These are phyloP conservation scores for Apophysomyces variabilis DNA, from an alignment of 371 early-diverging fungal genomes.

Conservation along the genomic window DNA sequence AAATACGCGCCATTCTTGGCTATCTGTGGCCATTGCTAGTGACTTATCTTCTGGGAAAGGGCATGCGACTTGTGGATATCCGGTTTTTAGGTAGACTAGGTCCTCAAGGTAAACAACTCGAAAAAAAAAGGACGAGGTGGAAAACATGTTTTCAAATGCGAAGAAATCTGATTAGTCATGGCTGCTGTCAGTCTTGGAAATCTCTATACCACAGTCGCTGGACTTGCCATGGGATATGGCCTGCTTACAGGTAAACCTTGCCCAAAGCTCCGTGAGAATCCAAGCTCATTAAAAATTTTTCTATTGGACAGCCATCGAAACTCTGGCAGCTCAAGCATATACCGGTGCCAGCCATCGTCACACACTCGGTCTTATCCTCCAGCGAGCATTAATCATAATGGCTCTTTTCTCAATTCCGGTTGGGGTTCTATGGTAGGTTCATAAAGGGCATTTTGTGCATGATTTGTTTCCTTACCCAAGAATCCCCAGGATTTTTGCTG, in stretches of 20 bases:
- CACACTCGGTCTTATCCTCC: constrained; percentile 44
- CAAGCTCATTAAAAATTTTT: background rate
- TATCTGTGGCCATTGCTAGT: constrained; percentile 35
- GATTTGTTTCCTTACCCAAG: too few relatives aligned
- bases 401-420: constrained; percentile 29
- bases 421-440: constrained; percentile 30
- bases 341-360: constrained; percentile 40
- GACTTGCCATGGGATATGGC: constrained; percentile 43
- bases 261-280: background rate
- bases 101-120: constrained; percentile 25
- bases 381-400: constrained; percentile 39
- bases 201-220: constrained; percentile 37
- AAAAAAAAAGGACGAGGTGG: background rate
- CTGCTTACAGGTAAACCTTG: constrained; percentile 40
- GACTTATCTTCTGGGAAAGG: constrained; percentile 34
- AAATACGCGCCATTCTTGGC: constrained; percentile 12
- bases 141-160: background rate
- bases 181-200: constrained; percentile 40
- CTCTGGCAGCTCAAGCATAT: constrained; percentile 48
- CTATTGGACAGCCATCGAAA: constrained; percentile 40
- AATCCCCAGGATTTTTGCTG: constrained; percentile 28
- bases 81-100: constrained; percentile 43
- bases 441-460: too few relatives aligned
- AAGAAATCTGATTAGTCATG: constrained; percentile 25
- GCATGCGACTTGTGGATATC: constrained; percentile 37